These are phyloP conservation scores for Lipomyces kockii DNA, from an alignment of 805 yeast species.

Conservation along the genomic window DNA sequence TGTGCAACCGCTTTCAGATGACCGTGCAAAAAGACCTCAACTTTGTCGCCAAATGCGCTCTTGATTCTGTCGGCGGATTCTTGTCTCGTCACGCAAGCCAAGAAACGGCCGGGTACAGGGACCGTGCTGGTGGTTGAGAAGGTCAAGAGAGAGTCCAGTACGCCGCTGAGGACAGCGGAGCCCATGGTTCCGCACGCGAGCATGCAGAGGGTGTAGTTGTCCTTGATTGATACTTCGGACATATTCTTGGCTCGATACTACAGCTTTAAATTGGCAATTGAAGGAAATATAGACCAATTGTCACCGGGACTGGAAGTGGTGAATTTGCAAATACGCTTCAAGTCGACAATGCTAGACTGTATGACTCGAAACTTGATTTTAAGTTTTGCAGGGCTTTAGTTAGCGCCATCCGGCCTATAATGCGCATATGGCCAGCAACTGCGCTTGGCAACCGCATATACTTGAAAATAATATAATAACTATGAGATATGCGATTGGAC, in stretches of 20 bases:
- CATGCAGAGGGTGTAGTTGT: constrained; percentile 55
- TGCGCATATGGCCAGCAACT: background rate
- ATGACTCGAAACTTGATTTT: too few species aligned
- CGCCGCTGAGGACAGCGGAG: constrained; percentile 84
- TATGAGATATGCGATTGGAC: background rate
- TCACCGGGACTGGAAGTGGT: too few species aligned
- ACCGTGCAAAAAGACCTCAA: constrained; percentile 54
- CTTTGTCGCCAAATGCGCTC: constrained; percentile 55
- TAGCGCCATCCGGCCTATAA: background rate
- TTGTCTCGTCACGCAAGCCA: constrained; percentile 73
- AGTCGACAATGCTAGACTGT: too few species aligned
- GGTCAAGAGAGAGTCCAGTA: constrained; percentile 53
- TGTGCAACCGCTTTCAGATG: constrained; percentile 64
- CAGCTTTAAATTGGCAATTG: background rate
- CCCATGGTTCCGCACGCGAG: constrained; percentile 97
- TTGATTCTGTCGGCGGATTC: constrained; percentile 55
- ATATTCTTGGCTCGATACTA: background rate
- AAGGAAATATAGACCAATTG: too few species aligned
- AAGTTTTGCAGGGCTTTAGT: too few species aligned
- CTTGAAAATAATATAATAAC: background rate
- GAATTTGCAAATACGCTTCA: too few species aligned
- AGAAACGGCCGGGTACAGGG: constrained; percentile 69
- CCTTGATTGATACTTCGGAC: constrained; percentile 8
- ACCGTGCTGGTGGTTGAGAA: constrained; percentile 40
- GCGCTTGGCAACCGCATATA: background rate